Evolutionary conservation across 495 filamentous ascomycete species (phyloP), one percentile per base, ranked within the genome.

Genomic region (Aspergillus asperescens): DNA sequence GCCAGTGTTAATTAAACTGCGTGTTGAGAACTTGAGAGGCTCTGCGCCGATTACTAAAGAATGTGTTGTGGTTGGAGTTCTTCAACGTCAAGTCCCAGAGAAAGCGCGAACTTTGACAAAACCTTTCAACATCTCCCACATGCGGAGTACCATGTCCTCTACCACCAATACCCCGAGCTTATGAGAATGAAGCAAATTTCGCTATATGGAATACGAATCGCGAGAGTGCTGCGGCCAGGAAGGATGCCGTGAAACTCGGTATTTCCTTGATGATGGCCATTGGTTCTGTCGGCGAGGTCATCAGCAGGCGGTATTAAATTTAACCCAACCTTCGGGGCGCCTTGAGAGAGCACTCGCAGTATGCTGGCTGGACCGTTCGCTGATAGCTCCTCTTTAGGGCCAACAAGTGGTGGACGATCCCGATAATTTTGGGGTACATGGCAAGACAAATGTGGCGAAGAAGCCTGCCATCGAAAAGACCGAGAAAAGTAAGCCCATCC

Each of bases 351-450:
- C 22, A 13, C 2, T 3, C 19, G 9, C 9, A n/a, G 5, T 8
- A 23, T 15, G 20, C 3, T 32, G 31, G 7, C 31, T 3, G 9
- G n/a, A 12, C 12, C n/a, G 7, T 34, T 31, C 9, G 27, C 48
- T 53, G 15, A 53, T 24, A 15, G 40, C 8, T 8, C 9, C 23
- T n/a, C 16, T 59, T 8, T 50, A 75, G 73, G 73, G 69, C 20
- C 56, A 45, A 18, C 67, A 83, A 74, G 74, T 83, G 39, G 85
- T 86, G 66, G 81, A 82, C 55, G 88, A 92, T 59, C 82, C 86
- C 46, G 90, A 91, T 55, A 82, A 84, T 58, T 90, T 85, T 56
- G 84, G 82, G 39, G 79, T 74, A 12, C 72, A 77, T 45, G 88
- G 88, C 43, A 79, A 77, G 53, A 82, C 76, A 50, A 69, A 72